A percentile compares a stretch with the other conserved stretches of the same genome.
Conservation (phyloP, 2,329 filamentous ascomycete species). For the Lecanicillium sp. region DNA sequence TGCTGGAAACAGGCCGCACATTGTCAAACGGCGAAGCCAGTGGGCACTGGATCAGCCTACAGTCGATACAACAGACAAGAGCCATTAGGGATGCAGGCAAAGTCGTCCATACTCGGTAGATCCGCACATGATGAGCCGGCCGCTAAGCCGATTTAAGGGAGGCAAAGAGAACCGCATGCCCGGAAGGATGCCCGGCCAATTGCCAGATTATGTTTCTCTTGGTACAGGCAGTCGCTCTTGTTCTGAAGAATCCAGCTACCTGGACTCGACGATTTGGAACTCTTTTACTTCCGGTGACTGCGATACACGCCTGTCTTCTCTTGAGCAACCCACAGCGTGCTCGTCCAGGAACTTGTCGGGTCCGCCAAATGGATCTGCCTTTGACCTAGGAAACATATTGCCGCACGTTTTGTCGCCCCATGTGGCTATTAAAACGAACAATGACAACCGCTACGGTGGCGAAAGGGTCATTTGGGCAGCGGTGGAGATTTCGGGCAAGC, state of each 20-base stretch:
- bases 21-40: constrained; percentile 2
- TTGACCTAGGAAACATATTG: constrained; percentile 5
- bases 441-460: constrained; percentile 7
- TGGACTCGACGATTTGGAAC: constrained; percentile 4
- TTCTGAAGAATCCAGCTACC: no score
- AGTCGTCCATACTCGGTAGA: no score
- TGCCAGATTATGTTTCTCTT: no score
- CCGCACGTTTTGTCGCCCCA: constrained; percentile 11
- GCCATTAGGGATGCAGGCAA: no score
- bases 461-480: constrained; percentile 11
- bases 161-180: no score
- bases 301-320: background rate
- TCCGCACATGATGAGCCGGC: no score
- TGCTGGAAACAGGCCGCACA: background rate
- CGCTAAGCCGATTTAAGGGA: no score
- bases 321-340: background rate
- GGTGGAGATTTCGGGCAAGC: constrained; percentile 12
- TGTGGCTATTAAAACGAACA: constrained; percentile 9
- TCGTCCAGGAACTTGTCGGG: constrained; percentile 2
- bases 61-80: no score
- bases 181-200: no score
- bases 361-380: background rate
- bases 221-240: no score
- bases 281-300: constrained; percentile 3
- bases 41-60: constrained; percentile 3